These are phyloP conservation scores for Cadophora sp. DNA, from an alignment of 2,329 filamentous ascomycete species.

Conservation along the genomic window DNA sequence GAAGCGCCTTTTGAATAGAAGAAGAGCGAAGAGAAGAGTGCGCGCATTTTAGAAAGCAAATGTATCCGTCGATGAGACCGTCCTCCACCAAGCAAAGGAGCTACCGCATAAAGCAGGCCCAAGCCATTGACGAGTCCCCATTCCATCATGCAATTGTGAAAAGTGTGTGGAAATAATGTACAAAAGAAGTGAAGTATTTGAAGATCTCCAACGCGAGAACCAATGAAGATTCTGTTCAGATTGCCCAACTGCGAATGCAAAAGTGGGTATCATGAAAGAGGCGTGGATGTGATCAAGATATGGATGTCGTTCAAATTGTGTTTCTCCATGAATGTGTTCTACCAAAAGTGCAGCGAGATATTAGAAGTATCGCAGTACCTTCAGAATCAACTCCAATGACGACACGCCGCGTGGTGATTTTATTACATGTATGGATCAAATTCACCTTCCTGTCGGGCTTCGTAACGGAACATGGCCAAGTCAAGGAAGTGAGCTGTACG, in stretches of 20 bases:
- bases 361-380: neutral
- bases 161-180: slow-evolving; percentile 10
- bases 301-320: neutral
- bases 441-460: slow-evolving; percentile 31
- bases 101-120: neutral
- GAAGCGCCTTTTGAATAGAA: neutral
- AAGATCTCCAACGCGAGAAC: slow-evolving; percentile 18
- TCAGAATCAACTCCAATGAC: neutral
- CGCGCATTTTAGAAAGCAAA: slow-evolving; percentile 14
- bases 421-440: slow-evolving; percentile 31
- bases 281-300: slow-evolving; percentile 8
- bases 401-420: neutral
- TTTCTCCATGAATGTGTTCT: neutral
- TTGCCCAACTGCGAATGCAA: slow-evolving; percentile 17
- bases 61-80: neutral
- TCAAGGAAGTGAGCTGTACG: slow-evolving; percentile 37
- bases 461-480: slow-evolving; percentile 36
- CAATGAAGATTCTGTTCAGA: slow-evolving; percentile 18
- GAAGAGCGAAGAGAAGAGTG: neutral
- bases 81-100: neutral
- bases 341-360: too few relatives aligned
- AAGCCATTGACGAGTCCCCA: neutral
- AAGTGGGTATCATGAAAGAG: slow-evolving; percentile 6
- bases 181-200: neutral
- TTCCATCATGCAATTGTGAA: neutral